A percentile compares a stretch with the other conserved stretches of the same genome.
These are phyloP conservation scores for Trametes maxima DNA, from an alignment of 768 basidiomycete species.

Conservation along the genomic window DNA sequence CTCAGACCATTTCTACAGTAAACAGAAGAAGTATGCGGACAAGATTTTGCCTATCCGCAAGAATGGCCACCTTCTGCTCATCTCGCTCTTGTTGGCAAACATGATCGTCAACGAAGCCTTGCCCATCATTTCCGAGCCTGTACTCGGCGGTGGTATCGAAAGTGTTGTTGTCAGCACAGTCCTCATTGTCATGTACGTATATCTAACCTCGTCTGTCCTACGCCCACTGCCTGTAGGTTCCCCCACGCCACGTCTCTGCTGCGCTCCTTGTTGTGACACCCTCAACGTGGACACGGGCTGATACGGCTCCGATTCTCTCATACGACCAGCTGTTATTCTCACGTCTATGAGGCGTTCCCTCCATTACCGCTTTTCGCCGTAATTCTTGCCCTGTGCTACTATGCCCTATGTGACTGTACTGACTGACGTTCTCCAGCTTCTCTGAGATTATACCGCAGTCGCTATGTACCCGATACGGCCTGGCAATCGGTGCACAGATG, in stretches of 20 bases:
- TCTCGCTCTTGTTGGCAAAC: slow-evolving; percentile 77
- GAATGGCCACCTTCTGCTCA: slow-evolving; percentile 79
- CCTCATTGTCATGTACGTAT: slow-evolving; percentile 77
- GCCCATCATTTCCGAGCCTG: slow-evolving; percentile 73
- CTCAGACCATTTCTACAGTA: slow-evolving; percentile 39
- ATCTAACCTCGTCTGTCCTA: neutral
- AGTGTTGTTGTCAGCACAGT: slow-evolving; percentile 78
- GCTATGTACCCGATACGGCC: slow-evolving; percentile 80
- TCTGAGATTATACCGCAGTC: slow-evolving; percentile 89
- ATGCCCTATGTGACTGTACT: neutral
- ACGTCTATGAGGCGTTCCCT: neutral
- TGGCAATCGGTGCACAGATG: slow-evolving; percentile 82
- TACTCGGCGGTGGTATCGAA: slow-evolving; percentile 71
- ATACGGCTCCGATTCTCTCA: no score
- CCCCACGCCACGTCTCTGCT: neutral
- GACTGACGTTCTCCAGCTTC: slow-evolving; percentile 51
- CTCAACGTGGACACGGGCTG: no score
- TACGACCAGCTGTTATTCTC: no score
- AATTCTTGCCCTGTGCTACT: neutral
- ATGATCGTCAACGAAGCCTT: slow-evolving; percentile 88
- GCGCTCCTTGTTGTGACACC: neutral
- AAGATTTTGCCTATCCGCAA: slow-evolving; percentile 81
- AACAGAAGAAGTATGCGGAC: slow-evolving; percentile 73
- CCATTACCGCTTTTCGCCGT: neutral
- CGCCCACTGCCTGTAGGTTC: neutral